Evolutionary conservation across 345 rosid genomes (phyloP).

Genomic region (Brassica cretica): DNA sequence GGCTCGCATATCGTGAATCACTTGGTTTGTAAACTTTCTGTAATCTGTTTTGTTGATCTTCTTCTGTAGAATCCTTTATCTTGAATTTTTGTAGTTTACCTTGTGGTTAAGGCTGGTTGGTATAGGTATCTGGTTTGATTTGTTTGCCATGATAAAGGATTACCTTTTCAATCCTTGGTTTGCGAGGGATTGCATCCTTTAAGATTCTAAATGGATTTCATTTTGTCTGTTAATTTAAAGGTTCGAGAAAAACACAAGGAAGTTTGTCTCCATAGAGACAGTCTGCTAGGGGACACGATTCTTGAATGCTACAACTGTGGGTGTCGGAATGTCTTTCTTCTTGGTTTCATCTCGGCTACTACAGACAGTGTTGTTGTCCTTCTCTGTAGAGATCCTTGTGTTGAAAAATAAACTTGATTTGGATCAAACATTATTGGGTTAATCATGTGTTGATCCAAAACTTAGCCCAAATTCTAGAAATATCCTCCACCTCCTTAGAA

Average conservation of each 20-base stretch:
- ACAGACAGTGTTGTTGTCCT: conserved; percentile 99
- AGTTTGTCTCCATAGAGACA: conserved; percentile 99
- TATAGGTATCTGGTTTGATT: neutral
- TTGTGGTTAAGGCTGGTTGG: too few relatives aligned
- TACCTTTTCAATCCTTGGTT: too few relatives aligned
- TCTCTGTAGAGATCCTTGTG: conserved; percentile 90
- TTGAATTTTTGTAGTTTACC: too few relatives aligned
- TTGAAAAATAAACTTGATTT: too few relatives aligned
- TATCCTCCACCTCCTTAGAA: too few relatives aligned
- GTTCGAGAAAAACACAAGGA: conserved; percentile 99
- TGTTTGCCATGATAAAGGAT: neutral
- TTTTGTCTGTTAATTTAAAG: conserved; percentile 36
- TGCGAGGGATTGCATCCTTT: neutral
- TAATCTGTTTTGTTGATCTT: neutral
- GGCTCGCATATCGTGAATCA: conserved; percentile 99
- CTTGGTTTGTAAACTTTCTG: conserved; percentile 55
- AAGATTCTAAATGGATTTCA: neutral
- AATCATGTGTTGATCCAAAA: too few relatives aligned
- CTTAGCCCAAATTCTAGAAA: too few relatives aligned
- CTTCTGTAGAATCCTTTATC: too few relatives aligned
- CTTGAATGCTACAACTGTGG: conserved; percentile 99
- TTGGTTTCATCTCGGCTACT: conserved; percentile 97
- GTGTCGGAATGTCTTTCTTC: conserved; percentile 96
- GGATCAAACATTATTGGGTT: too few relatives aligned
- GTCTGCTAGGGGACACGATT: conserved; percentile 97